Evolutionary conservation across 2,329 filamentous ascomycete species (phyloP).

Genomic region (Graphilbum ipis-grandicollis): DNA sequence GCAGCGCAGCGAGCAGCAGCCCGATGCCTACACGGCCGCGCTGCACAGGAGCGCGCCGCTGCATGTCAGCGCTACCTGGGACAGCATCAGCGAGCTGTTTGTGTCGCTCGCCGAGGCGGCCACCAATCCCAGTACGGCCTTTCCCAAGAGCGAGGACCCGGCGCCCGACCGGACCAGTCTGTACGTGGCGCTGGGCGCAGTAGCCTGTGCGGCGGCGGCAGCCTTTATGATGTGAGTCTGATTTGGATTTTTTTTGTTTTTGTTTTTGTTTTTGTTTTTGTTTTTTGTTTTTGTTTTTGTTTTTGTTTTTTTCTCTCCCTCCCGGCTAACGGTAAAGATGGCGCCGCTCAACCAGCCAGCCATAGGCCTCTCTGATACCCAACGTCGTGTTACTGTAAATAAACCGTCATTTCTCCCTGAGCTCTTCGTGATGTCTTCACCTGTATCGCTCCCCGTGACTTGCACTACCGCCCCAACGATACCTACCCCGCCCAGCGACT

Average conservation of each 20-base stretch:
- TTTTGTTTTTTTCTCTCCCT: background rate
- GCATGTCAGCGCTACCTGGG: constrained; percentile 91
- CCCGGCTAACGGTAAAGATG: constrained; percentile 4
- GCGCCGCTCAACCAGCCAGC: constrained; percentile 8
- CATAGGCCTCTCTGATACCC: background rate
- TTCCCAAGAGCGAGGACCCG: constrained; percentile 80
- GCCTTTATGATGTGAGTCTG: constrained; percentile 56
- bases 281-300: background rate
- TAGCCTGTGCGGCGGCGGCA: constrained; percentile 43
- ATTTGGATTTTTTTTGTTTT: background rate
- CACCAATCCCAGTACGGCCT: constrained; percentile 73
- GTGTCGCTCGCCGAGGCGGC: constrained; percentile 82
- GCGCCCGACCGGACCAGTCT: constrained; percentile 66
- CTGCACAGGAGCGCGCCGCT: constrained; percentile 81
- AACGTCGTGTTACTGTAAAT: no score
- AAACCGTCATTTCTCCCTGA: no score
- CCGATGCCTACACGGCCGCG: constrained; percentile 73
- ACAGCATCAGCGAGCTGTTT: constrained; percentile 84
- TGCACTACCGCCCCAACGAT: no score
- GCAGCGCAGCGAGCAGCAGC: constrained; percentile 80
- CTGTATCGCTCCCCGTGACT: no score
- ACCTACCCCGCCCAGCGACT: no score
- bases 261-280: background rate
- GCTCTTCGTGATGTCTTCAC: no score
- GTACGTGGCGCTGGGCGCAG: constrained; percentile 70